phyloP scores from a whole-genome alignment of 495 filamentous ascomycete genomes.

The Lentithecium fluviatile region DNA sequence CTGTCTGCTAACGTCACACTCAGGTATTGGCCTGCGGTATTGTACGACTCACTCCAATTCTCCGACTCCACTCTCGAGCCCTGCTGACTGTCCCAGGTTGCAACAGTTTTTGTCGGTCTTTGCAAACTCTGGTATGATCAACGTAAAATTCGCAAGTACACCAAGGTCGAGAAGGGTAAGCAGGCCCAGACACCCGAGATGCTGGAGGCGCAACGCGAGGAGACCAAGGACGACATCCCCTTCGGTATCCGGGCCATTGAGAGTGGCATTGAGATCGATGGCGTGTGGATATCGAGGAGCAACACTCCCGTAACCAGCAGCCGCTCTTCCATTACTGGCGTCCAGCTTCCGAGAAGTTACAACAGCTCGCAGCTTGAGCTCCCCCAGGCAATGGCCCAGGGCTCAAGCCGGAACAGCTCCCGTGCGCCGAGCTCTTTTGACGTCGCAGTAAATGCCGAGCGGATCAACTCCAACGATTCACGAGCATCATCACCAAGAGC shows the following conservation, averaged over 20 bases:
- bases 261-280: slow-evolving; percentile 79
- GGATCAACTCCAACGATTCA: slow-evolving; percentile 19
- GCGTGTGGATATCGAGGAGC: slow-evolving; percentile 78
- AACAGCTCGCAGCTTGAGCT: slow-evolving; percentile 27
- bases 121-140: slow-evolving; percentile 63
- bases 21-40: slow-evolving; percentile 45
- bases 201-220: slow-evolving; percentile 48
- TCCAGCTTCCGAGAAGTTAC: slow-evolving; percentile 12
- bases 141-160: slow-evolving; percentile 63
- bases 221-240: slow-evolving; percentile 61
- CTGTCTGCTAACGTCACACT: slow-evolving; percentile 16
- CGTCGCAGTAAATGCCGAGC: slow-evolving; percentile 37
- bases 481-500: slow-evolving; percentile 20
- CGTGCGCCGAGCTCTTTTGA: slow-evolving; percentile 33
- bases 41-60: slow-evolving; percentile 40
- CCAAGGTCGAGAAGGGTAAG: slow-evolving; percentile 63
- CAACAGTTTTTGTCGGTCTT: slow-evolving; percentile 50
- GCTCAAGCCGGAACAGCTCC: slow-evolving; percentile 28
- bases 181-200: slow-evolving; percentile 55
- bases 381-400: slow-evolving; percentile 18
- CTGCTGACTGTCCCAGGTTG: slow-evolving; percentile 48
- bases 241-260: slow-evolving; percentile 90
- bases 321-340: slow-evolving; percentile 30
- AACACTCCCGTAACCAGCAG: slow-evolving; percentile 54
- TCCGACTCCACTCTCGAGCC: background rate